These are phyloP conservation scores for Panicum virgatum DNA, from an alignment of 202 grass and related monocot genomes.

Conservation along the genomic window DNA sequence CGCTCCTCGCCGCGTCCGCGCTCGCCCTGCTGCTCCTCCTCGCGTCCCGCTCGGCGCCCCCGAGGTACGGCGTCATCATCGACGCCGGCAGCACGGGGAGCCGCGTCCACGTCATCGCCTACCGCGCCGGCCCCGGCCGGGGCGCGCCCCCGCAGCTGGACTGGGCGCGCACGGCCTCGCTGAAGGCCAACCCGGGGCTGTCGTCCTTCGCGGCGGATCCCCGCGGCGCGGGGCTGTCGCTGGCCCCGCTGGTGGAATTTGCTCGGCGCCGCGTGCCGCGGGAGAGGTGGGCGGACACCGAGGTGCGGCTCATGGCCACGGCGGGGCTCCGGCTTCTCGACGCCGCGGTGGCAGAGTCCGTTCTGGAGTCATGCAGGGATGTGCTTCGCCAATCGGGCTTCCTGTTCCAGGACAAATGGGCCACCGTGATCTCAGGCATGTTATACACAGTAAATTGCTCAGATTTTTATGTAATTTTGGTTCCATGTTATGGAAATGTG, in stretches of 20 bases:
- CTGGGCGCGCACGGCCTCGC: constrained; percentile 48
- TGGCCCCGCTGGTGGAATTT: constrained; percentile 76
- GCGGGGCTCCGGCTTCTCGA: constrained; percentile 72
- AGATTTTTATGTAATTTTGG: neutral
- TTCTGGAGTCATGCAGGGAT: constrained; percentile 76
- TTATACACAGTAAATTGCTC: neutral
- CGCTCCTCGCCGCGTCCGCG: neutral
- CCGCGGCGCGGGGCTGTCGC: constrained; percentile 51
- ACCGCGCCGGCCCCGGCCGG: neutral
- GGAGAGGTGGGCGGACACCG: constrained; percentile 51
- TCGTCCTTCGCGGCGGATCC: constrained; percentile 63
- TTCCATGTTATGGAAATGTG: constrained; percentile 3
- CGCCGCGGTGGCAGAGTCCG: constrained; percentile 33
- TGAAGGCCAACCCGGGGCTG: constrained; percentile 68
- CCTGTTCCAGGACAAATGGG: constrained; percentile 70
- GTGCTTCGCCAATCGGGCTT: constrained; percentile 60
- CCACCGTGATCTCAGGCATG: constrained; percentile 87
- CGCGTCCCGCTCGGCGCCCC: constrained; percentile 1
- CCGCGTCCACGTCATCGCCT: constrained; percentile 77
- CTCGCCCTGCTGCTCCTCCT: constrained; percentile 41
- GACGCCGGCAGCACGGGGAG: constrained; percentile 85
- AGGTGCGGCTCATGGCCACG: constrained; percentile 89
- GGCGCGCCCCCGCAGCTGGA: constrained; percentile 45
- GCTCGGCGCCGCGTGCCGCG: constrained; percentile 50
- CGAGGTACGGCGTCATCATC: constrained; percentile 60